A percentile compares a stretch with the other conserved stretches of the same genome.
Evolutionary conservation across 192 early-diverging fungal species (phyloP).

Genomic region (Coemansia sp.): DNA sequence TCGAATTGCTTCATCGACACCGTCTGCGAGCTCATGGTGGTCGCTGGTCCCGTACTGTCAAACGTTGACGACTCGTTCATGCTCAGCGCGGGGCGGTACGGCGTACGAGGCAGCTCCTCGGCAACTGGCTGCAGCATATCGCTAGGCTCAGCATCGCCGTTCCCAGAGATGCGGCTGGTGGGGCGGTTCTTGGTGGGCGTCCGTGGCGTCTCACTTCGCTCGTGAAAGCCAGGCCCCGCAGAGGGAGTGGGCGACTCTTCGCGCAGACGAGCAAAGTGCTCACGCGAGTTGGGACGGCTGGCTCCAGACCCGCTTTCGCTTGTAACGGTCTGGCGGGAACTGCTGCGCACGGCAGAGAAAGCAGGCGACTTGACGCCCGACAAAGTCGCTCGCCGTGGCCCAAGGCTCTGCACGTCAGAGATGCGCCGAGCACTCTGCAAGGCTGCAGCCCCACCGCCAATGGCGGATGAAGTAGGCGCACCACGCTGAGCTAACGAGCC

Average conservation of each 20-base stretch:
- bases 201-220: slow-evolving; percentile 2
- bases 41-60: slow-evolving; percentile 8
- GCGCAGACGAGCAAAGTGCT: slow-evolving; percentile 9
- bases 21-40: slow-evolving; percentile 26
- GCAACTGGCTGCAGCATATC: background rate
- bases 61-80: slow-evolving; percentile 43
- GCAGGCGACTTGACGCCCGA: slow-evolving; percentile 20
- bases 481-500: slow-evolving; percentile 13
- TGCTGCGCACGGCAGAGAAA: slow-evolving; percentile 24
- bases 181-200: slow-evolving; percentile 10
- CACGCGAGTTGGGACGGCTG: slow-evolving; percentile 29
- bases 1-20: slow-evolving; percentile 75
- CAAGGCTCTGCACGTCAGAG: slow-evolving; percentile 7
- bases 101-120: slow-evolving; percentile 29
- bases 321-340: slow-evolving; percentile 20
- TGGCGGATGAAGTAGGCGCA: background rate
- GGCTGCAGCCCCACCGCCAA: background rate
- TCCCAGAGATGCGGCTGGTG: background rate
- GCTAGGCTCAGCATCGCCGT: background rate
- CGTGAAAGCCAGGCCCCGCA: background rate
- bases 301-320: slow-evolving; percentile 20
- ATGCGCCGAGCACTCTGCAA: slow-evolving; percentile 5
- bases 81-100: slow-evolving; percentile 41
- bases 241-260: slow-evolving; percentile 7
- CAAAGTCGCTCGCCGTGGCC: slow-evolving; percentile 27